Conservation (phyloP, 2,329 filamentous ascomycete species). For the Emmonsiellopsis sp. region DNA sequence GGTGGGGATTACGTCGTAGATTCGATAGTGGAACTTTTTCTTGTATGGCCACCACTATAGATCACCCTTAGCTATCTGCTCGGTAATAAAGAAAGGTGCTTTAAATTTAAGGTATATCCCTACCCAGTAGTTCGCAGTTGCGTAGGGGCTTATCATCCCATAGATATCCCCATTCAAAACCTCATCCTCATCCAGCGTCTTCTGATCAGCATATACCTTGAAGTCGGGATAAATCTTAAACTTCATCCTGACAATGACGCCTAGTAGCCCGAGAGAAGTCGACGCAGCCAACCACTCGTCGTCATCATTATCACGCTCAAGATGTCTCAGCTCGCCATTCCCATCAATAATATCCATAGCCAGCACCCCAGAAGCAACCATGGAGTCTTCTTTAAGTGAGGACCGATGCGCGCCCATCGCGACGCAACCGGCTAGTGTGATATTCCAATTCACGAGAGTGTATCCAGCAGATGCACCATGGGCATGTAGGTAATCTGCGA, state of each 20-base stretch:
- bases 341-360: slow-evolving; percentile 44
- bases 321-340: slow-evolving; percentile 32
- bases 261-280: slow-evolving; percentile 41
- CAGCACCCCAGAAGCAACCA: slow-evolving; percentile 41
- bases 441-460: slow-evolving; percentile 47
- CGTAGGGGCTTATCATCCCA: slow-evolving; percentile 40
- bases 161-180: slow-evolving; percentile 43
- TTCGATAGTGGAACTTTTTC: slow-evolving; percentile 44
- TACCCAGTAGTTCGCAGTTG: slow-evolving; percentile 45
- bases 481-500: slow-evolving; percentile 40
- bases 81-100: neutral
- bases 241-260: slow-evolving; percentile 40
- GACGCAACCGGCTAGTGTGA: slow-evolving; percentile 41
- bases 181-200: slow-evolving; percentile 39
- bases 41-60: slow-evolving; percentile 44
- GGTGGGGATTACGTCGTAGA: slow-evolving; percentile 40
- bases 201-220: slow-evolving; percentile 43
- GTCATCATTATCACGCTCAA: slow-evolving; percentile 33
- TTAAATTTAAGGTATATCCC: slow-evolving; percentile 3
- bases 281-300: slow-evolving; percentile 45
- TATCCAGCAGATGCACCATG: slow-evolving; percentile 40
- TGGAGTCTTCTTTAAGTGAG: slow-evolving; percentile 40
- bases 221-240: slow-evolving; percentile 43
- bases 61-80: neutral
- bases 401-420: slow-evolving; percentile 46